A percentile compares a stretch with the other conserved stretches of the same genome.
Evolutionary conservation across 129 eudicot genomes (phyloP).

Genomic region (Scalesia atractyloides): DNA sequence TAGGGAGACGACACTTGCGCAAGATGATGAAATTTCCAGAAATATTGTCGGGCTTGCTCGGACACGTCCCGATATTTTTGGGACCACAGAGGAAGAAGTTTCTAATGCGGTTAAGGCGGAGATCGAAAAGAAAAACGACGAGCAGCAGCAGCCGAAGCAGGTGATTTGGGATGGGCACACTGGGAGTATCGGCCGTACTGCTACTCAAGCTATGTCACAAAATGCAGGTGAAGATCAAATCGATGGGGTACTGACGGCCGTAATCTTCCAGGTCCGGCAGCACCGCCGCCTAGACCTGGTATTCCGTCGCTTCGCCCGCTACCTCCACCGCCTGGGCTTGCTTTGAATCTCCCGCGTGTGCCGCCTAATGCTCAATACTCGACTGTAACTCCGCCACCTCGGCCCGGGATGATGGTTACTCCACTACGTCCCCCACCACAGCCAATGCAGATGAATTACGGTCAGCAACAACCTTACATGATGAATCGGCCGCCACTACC

Average conservation of each 20-base stretch:
- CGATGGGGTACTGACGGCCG: slow-evolving; percentile 51
- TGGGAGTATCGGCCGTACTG: slow-evolving; percentile 88
- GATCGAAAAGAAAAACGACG: slow-evolving; percentile 84
- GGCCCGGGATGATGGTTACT: slow-evolving; percentile 58
- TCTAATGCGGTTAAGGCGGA: slow-evolving; percentile 89
- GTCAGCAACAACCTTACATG: slow-evolving; percentile 72
- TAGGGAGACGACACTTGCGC: slow-evolving; percentile 83
- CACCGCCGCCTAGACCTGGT: slow-evolving; percentile 78
- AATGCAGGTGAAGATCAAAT: slow-evolving; percentile 61
- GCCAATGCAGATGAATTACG: slow-evolving; percentile 62
- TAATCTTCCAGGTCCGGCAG: slow-evolving; percentile 74
- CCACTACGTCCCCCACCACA: slow-evolving; percentile 71
- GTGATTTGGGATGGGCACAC: slow-evolving; percentile 98
- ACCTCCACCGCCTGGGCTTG: slow-evolving; percentile 79
- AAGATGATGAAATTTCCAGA: slow-evolving; percentile 80
- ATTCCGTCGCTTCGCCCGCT: slow-evolving; percentile 68
- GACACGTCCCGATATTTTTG: slow-evolving; percentile 91
- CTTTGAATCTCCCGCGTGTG: slow-evolving; percentile 70
- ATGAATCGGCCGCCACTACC: slow-evolving; percentile 70
- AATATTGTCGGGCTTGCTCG: slow-evolving; percentile 87
- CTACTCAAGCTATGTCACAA: slow-evolving; percentile 90
- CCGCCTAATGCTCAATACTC: slow-evolving; percentile 64
- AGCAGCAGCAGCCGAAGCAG: slow-evolving; percentile 87
- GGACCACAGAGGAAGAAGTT: slow-evolving; percentile 93
- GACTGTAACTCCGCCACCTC: slow-evolving; percentile 48